These are phyloP conservation scores for Hysterangium stoloniferum DNA, from an alignment of 768 basidiomycete species.

Conservation along the genomic window DNA sequence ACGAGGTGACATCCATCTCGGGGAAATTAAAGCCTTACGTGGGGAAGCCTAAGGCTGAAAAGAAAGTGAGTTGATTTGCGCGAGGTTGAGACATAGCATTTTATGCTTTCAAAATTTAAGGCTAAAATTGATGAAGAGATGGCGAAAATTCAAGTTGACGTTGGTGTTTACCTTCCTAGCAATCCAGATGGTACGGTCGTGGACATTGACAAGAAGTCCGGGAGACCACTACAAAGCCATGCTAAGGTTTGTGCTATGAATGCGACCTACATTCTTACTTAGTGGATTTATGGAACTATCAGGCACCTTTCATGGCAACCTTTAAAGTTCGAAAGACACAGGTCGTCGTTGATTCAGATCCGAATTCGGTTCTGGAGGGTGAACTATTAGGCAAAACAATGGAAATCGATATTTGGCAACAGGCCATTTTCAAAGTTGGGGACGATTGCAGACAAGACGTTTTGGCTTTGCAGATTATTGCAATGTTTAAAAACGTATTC, in stretches of 20 bases:
- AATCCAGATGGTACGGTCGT: constrained; percentile 96
- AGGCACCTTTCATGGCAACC: constrained; percentile 99
- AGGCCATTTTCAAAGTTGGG: constrained; percentile 99
- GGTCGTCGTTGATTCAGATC: constrained; percentile 56
- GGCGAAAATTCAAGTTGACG: constrained; percentile 87
- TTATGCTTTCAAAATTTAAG: constrained; percentile 33
- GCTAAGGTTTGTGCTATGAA: constrained; percentile 61
- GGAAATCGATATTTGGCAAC: constrained; percentile 78
- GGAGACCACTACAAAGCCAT: constrained; percentile 92
- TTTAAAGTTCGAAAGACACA: constrained; percentile 95
- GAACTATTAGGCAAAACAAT: constrained; percentile 51
- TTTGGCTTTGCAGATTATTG: constrained; percentile 93
- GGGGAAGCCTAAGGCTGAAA: constrained; percentile 91
- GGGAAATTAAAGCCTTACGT: constrained; percentile 96
- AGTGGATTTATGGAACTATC: not conserved
- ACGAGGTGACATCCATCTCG: constrained; percentile 95
- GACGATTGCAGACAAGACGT: constrained; percentile 99
- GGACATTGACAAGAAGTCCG: constrained; percentile 96
- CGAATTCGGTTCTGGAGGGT: constrained; percentile 64
- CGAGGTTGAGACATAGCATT: not conserved
- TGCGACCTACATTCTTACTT: constrained; percentile 6
- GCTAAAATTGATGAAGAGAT: constrained; percentile 99
- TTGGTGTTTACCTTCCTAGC: constrained; percentile 95
- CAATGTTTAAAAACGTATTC: constrained; percentile 99
- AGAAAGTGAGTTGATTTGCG: constrained; percentile 57